phyloP scores from a whole-genome alignment of 2,329 filamentous ascomycete species.

The Gaeumannomyces tritici region DNA sequence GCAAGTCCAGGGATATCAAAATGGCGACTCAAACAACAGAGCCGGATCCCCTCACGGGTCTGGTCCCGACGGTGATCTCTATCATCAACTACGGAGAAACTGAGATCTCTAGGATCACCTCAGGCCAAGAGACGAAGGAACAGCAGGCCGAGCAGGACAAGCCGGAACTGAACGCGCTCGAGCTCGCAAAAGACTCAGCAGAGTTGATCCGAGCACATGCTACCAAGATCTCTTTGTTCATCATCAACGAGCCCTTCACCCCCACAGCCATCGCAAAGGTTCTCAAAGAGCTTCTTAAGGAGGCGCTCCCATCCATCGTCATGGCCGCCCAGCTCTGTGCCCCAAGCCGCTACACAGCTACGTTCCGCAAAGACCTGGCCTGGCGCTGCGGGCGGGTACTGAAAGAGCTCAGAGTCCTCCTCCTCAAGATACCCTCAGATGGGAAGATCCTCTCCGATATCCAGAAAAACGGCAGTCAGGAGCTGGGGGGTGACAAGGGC shows the following conservation, averaged over 20 bases:
- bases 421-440: slow-evolving; percentile 50
- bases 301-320: slow-evolving; percentile 65
- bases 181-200: slow-evolving; percentile 62
- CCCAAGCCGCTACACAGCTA: slow-evolving; percentile 48
- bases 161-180: slow-evolving; percentile 43
- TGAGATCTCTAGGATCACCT: slow-evolving; percentile 28
- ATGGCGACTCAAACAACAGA: background rate
- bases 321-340: slow-evolving; percentile 59
- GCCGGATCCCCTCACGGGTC: slow-evolving; percentile 23
- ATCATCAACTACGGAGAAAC: slow-evolving; percentile 33
- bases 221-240: slow-evolving; percentile 78
- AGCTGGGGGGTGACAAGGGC: slow-evolving; percentile 29
- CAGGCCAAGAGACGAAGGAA: slow-evolving; percentile 12
- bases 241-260: slow-evolving; percentile 81
- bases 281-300: slow-evolving; percentile 60
- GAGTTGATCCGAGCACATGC: slow-evolving; percentile 70
- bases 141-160: slow-evolving; percentile 7
- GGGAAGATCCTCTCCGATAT: slow-evolving; percentile 40
- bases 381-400: slow-evolving; percentile 50
- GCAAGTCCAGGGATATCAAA: background rate
- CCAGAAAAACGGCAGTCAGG: slow-evolving; percentile 32
- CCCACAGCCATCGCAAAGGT: slow-evolving; percentile 64
- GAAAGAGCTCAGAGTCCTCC: slow-evolving; percentile 49
- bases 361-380: slow-evolving; percentile 55
- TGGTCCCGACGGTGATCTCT: slow-evolving; percentile 25